Conservation (phyloP, 306 rosid species). For the Casuarina glauca region DNA sequence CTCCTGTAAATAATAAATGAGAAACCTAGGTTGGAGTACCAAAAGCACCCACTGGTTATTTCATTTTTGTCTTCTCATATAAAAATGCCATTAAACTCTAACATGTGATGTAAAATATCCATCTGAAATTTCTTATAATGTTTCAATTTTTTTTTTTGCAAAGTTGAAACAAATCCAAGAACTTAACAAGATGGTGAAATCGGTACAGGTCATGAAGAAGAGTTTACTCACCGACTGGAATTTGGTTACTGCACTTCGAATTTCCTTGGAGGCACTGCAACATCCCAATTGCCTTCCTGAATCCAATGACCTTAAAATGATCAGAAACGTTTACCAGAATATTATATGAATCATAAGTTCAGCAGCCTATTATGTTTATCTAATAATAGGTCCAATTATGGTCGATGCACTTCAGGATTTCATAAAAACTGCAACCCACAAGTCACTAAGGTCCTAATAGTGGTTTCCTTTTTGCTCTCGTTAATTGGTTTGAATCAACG, state of each 20-base stretch:
- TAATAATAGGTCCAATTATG: background rate
- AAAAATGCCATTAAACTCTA: background rate
- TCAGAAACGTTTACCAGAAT: background rate
- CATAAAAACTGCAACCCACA: background rate
- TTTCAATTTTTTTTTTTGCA: background rate
- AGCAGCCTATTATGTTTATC: too few species aligned
- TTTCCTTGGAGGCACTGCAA: conserved; percentile 31
- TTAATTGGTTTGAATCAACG: background rate
- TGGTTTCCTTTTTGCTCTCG: background rate
- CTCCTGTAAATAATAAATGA: too few species aligned
- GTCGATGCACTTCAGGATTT: background rate
- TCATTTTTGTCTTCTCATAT: too few species aligned
- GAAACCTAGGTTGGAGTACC: too few species aligned
- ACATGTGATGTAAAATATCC: background rate
- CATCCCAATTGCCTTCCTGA: conserved; percentile 26
- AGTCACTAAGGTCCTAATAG: background rate
- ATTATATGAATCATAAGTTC: background rate
- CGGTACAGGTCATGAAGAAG: background rate
- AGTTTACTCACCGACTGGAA: conserved; percentile 30
- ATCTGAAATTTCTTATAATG: background rate
- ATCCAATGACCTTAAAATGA: conserved; percentile 4
- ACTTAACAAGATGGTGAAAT: background rate
- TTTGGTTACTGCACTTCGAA: conserved; percentile 23
- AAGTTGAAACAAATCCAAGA: background rate
- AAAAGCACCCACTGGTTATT: too few species aligned